Percentiles rank a stretch among this genome's conserved stretches.
These are phyloP conservation scores for Silene coronaria DNA, from an alignment of 179 eudicot genomes.

Conservation along the genomic window DNA sequence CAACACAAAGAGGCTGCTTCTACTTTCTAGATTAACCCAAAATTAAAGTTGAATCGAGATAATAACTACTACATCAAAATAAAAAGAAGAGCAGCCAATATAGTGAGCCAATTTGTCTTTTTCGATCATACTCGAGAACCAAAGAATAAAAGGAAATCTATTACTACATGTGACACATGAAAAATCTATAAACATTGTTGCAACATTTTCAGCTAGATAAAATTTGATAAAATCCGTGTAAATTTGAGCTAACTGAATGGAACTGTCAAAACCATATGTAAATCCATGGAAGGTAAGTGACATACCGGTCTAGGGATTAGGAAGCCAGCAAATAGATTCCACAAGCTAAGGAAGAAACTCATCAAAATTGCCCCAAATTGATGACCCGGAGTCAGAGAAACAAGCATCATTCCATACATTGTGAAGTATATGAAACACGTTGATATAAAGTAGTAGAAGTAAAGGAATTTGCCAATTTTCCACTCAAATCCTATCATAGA, in stretches of 20 bases:
- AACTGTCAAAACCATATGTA: neutral
- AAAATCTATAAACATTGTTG: too few species aligned
- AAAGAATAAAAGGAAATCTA: too few species aligned
- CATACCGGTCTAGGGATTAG: constrained; percentile 63
- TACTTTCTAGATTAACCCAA: too few species aligned
- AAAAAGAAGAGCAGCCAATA: too few species aligned
- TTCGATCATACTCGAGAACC: too few species aligned
- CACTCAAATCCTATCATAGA: constrained; percentile 76
- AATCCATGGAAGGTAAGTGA: neutral
- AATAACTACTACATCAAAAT: too few species aligned
- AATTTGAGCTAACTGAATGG: neutral
- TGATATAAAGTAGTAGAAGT: constrained; percentile 57
- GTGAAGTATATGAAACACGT: constrained; percentile 61
- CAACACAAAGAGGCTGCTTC: too few species aligned
- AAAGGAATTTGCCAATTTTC: constrained; percentile 41
- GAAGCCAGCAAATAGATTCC: constrained; percentile 85
- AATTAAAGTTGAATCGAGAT: too few species aligned
- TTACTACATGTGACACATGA: neutral
- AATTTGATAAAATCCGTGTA: neutral
- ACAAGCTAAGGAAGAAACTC: constrained; percentile 68
- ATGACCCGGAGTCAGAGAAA: constrained; percentile 60
- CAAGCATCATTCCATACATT: constrained; percentile 72
- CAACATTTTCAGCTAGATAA: neutral
- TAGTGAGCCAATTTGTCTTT: too few species aligned
- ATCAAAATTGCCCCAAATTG: constrained; percentile 60